A percentile compares a stretch with the other conserved stretches of the same genome.
Conservation (phyloP, 2,329 filamentous ascomycete genomes). For the Cadophora sp. region DNA sequence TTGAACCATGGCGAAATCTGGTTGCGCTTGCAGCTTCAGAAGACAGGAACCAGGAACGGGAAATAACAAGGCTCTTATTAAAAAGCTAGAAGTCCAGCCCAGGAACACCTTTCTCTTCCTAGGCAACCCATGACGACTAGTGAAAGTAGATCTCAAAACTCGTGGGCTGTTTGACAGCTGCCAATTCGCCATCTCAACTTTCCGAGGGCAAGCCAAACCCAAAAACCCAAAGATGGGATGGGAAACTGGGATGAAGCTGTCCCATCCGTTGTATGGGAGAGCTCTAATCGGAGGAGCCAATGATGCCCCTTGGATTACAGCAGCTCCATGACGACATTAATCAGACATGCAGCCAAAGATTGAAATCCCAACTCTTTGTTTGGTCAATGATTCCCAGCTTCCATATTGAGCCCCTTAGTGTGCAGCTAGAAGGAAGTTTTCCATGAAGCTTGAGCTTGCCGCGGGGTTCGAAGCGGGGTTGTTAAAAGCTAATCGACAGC, state of each 20-base stretch:
- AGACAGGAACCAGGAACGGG: neutral
- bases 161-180: slow-evolving; percentile 25
- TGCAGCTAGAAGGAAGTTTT: slow-evolving; percentile 7
- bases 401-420: neutral
- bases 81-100: neutral
- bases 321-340: slow-evolving; percentile 1
- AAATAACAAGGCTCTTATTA: slow-evolving; percentile 13
- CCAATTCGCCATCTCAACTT: slow-evolving; percentile 16
- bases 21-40: slow-evolving; percentile 3
- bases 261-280: neutral
- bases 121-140: neutral
- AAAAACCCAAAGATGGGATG: slow-evolving; percentile 4
- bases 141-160: slow-evolving; percentile 11
- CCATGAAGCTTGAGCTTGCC: neutral
- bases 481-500: slow-evolving; percentile 7
- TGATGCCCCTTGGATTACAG: neutral
- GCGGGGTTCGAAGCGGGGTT: slow-evolving; percentile 4
- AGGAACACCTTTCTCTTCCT: slow-evolving; percentile 5
- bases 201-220: neutral
- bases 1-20: slow-evolving; percentile 21
- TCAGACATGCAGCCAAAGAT: neutral
- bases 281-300: neutral
- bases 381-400: slow-evolving; percentile 10
- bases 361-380: neutral
- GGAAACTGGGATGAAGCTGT: neutral